Conservation (phyloP, 148 eudicot species). For the Silene uniflora region DNA sequence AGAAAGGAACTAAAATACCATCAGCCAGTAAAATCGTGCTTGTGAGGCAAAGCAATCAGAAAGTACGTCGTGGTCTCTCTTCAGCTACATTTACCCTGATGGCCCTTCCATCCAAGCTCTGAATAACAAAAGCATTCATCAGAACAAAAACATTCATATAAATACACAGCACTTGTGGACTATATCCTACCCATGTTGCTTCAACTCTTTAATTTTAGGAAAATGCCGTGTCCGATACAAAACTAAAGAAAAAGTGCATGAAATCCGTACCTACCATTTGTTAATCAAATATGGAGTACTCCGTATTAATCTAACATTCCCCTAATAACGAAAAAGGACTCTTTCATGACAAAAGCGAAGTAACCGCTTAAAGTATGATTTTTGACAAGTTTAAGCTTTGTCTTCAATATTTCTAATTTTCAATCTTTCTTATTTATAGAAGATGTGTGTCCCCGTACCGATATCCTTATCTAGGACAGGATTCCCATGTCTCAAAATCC, state of each 20-base stretch:
- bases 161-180: neutral
- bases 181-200: neutral
- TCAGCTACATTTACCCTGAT: conserved; percentile 69
- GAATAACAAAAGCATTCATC: conserved; percentile 24
- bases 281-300: no score
- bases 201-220: neutral
- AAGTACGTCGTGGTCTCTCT: conserved; percentile 57
- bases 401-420: neutral
- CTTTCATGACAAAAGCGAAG: neutral
- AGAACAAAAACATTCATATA: neutral
- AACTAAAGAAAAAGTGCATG: neutral
- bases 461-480: neutral
- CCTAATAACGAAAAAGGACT: neutral
- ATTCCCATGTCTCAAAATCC: neutral
- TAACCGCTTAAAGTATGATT: neutral
- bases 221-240: neutral
- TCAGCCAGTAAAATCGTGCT: conserved; percentile 17
- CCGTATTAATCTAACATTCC: neutral
- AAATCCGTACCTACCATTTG: neutral
- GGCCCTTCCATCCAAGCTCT: conserved; percentile 69
- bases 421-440: neutral
- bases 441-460: neutral
- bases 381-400: no score
- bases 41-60: conserved; percentile 20
- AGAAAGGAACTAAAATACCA: conserved; percentile 10